Base-by-base conservation (phyloP, 306 rosid species). In the Vicia faba region DNA sequence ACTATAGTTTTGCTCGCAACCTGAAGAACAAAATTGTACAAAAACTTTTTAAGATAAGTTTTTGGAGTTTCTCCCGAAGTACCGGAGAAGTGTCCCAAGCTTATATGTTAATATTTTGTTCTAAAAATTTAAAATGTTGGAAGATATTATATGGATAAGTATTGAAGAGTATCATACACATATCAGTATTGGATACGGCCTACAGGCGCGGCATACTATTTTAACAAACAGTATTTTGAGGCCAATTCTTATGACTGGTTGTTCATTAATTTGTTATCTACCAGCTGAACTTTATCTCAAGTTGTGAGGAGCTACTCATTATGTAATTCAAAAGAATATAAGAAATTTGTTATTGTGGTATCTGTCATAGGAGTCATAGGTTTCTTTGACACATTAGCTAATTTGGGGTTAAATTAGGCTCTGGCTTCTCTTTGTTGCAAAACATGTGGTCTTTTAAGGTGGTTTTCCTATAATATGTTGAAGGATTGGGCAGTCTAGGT, bases 401-500 rank as follows among this genome's bases (percentile, higher is more conserved):
- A 60, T 31, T n/a, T 45, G 61, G 20, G 43, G 1, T 69, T 35
- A 36, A 15, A 51, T 11, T 58, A 25, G 40, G 13, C 41, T 61
- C 16, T 57, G 69, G 54, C 62, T 71, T 61, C 60, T 49, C 10
- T 61, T 35, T 11, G 31, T 38, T 48, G 65, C n/a, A 56, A 16
- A 57, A 28, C 13, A 69, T 12, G 33, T 18, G 26, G 29, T 25
- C 8, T 25, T 64, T 63, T 31, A 41, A 28, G 35, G 39, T 39
- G 56, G 48, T 19, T 59, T 61, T 48, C 36, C 40, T 40, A 26
- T 38, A 50, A 28, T 38, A 31, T 31, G 64, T 31, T 8, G 19
- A 64, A 38, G 36, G 64, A 63, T 18, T 41, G 7, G 56, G 57
- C 28, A 72, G 55, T 15, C 31, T 25, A 63, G 77, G 61, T 61